Base-by-base conservation (phyloP, 768 basidiomycete species). In the Pholiota microspora region DNA sequence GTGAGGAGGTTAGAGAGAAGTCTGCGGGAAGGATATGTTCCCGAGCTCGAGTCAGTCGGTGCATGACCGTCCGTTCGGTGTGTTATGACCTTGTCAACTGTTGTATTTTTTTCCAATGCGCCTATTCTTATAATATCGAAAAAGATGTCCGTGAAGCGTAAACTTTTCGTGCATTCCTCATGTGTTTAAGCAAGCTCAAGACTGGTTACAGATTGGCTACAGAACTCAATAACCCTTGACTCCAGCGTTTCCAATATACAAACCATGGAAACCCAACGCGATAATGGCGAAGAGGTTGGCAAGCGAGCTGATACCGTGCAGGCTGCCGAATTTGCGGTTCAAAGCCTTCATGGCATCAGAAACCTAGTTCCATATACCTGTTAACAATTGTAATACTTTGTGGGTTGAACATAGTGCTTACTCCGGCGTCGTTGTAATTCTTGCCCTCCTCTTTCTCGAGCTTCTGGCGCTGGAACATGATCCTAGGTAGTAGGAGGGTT, bases 21-120 rank as follows among this genome's bases (percentile, higher is more conserved):
- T 67, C 70, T 94, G 62, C 81, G 83, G 64, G 92, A 94, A 65
- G 93, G 93, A 40, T 92, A 88, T 69, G 70, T 93, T 70, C 91
- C 92, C 46, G 78, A 82, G 55, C 78, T 86, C 73, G 89, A 90
- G 65, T 79, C 83, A 48, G 84, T 91, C 53, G 89, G 89, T 36
- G 89, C 89, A 72, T 92, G 71, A 58, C 49, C 45, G 49, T 38
- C 48, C 47, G 54, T 27, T 53, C 47, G 44, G 49, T 55, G 49
- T 50, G 44, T 52, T 47, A 36, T 54, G 42, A 21, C 40, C 40
- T 60, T 54, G 47, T 52, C 49, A 52, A 55, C 31, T 48, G 29
- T 42, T 60, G 55, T 57, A 55, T 49, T 57, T 60, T n/a, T 57
- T 57, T 48, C 42, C 51, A 18, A 38, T 52, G 46, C 29, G 29